Evolutionary conservation across 2,329 filamentous ascomycete species (phyloP), one percentile per base, ranked within the genome.

Genomic region (Diaporthe ilicicola): DNA sequence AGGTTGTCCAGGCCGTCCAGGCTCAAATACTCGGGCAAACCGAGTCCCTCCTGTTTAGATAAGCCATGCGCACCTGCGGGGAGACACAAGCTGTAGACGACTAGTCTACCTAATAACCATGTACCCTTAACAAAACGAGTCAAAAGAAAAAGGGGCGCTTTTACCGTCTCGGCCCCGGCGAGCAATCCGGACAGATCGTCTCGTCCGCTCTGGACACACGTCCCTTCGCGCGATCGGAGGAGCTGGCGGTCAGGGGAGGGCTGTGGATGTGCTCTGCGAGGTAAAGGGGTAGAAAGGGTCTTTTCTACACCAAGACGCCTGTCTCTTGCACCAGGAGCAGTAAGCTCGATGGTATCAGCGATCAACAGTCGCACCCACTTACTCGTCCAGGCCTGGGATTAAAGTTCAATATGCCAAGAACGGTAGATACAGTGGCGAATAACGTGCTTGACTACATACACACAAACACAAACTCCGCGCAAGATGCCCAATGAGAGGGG

Each of bases 261-360:
- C n/a, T 56, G 65, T 56, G 65, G 65, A 68, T 55, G 53, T 68
- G 53, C 54, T 50, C 65, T 68, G 65, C 65, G 53, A 29, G 65
- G 32, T 27, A 68, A 68, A 59, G 65, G 65, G 65, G 65, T 10
- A 27, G 15, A 29, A 48, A n/a, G 27, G n/a, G 32, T 32, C n/a
- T 22, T 12, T 17, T 32, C 17, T 34, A 34, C 32, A 34, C n/a
- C n/a, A n/a, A n/a, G n/a, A n/a, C n/a, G n/a, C n/a, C n/a, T n/a
- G 32, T 34, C 32, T 34, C 32, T 9, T 5, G 32, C 32, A 34
- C 32, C 32, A 34, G 4, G 4, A 9, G 1, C 50, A 51, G 17
- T 27, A 44, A 19, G 15, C 22, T n/a, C 55, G 22, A n/a, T n/a
- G 22, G 42, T 22, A 44, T 37, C 55, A 61, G 37, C 22, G 37